These are phyloP conservation scores for Ogataea populi-albae DNA, from an alignment of 805 yeast genomes.

Conservation along the genomic window DNA sequence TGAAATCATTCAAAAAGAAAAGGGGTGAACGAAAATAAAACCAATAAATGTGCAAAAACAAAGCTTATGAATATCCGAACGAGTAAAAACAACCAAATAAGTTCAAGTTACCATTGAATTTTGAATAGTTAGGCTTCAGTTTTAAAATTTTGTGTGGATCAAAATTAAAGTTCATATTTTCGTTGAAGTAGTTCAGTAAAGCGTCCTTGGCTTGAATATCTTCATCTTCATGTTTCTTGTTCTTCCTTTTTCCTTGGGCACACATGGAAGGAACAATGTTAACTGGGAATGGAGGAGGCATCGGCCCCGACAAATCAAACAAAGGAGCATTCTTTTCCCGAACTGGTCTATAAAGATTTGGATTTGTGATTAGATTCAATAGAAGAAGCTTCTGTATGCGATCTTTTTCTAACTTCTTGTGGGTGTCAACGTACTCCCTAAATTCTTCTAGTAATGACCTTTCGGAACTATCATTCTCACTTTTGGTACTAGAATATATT, in stretches of 20 bases:
- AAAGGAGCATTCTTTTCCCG: constrained; percentile 7
- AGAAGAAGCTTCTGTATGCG: constrained; percentile 27
- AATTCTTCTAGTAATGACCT: constrained; percentile 9
- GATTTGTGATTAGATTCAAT: constrained; percentile 27
- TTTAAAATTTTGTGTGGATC: constrained; percentile 23
- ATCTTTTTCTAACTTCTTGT: constrained; percentile 11
- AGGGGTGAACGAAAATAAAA: no score
- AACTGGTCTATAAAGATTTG: constrained; percentile 14
- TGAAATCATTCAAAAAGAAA: constrained; percentile 5
- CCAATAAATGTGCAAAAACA: no score
- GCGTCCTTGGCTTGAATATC: constrained; percentile 19
- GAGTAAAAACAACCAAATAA: constrained; percentile 25
- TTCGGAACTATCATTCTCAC: neutral
- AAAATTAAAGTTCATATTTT: constrained; percentile 20
- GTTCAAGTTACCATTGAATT: constrained; percentile 11
- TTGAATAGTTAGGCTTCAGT: constrained; percentile 19
- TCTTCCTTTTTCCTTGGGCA: constrained; percentile 12
- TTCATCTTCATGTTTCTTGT: constrained; percentile 13
- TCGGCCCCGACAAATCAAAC: constrained; percentile 12
- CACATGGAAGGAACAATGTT: constrained; percentile 10
- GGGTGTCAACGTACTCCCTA: constrained; percentile 9
- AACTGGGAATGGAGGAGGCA: constrained; percentile 9
- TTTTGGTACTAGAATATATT: neutral
- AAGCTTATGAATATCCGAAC: constrained; percentile 19
- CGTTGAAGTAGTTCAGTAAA: constrained; percentile 23